These are phyloP conservation scores for Flaveria robusta DNA, from an alignment of 129 eudicot species.

Conservation along the genomic window DNA sequence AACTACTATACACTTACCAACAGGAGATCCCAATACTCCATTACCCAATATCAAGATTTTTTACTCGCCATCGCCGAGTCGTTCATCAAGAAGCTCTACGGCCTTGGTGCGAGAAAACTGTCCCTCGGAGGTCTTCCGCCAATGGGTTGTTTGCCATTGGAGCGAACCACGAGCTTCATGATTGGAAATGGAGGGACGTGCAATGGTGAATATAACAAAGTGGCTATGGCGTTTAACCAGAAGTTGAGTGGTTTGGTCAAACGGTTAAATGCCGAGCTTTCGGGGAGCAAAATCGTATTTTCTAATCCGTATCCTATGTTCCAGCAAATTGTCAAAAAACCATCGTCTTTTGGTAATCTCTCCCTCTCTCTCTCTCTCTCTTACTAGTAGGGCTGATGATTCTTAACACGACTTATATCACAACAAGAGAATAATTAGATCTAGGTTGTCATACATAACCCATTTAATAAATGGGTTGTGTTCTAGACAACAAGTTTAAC, in stretches of 20 bases:
- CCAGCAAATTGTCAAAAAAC: slow-evolving; percentile 52
- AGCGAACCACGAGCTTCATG: slow-evolving; percentile 50
- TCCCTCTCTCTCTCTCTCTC: neutral
- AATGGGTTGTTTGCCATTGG: slow-evolving; percentile 88
- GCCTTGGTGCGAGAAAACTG: slow-evolving; percentile 67
- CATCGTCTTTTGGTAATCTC: slow-evolving; percentile 54
- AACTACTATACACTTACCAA: slow-evolving; percentile 59
- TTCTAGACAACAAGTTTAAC: neutral
- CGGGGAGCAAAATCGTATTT: slow-evolving; percentile 54
- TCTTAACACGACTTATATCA: neutral
- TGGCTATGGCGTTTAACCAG: slow-evolving; percentile 59
- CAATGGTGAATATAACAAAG: slow-evolving; percentile 50
- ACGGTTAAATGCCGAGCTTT: slow-evolving; percentile 48
- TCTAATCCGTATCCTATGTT: slow-evolving; percentile 63
- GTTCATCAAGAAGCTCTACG: slow-evolving; percentile 43
- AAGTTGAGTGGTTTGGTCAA: slow-evolving; percentile 48
- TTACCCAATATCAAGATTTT: slow-evolving; percentile 57
- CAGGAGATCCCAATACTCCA: slow-evolving; percentile 45
- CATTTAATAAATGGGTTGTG: neutral
- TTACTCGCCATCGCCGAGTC: slow-evolving; percentile 46
- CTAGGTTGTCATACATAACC: neutral
- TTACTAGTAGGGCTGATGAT: neutral
- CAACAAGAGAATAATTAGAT: neutral
- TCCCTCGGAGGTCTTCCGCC: slow-evolving; percentile 81
- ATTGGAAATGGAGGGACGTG: slow-evolving; percentile 53